These are phyloP conservation scores for Pichiaceae sp. DNA, from an alignment of 1,139 yeast species.

Conservation along the genomic window DNA sequence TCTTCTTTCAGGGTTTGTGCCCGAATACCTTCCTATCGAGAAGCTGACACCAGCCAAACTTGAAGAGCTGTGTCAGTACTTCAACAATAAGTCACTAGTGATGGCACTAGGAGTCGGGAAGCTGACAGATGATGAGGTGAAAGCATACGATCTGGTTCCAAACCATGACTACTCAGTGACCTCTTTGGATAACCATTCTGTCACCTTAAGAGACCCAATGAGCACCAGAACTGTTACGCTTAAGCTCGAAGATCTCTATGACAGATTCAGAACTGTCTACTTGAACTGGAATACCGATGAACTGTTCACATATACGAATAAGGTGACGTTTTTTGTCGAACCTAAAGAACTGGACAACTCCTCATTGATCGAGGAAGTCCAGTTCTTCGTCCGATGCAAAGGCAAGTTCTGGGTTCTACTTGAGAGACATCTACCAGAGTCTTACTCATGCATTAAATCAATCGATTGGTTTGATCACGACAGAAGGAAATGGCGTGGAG, in stretches of 20 bases:
- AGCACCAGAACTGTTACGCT: constrained; percentile 17
- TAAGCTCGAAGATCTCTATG: constrained; percentile 25
- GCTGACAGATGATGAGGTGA: constrained; percentile 31
- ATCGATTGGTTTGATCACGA: constrained; percentile 18
- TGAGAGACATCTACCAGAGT: constrained; percentile 26
- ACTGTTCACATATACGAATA: constrained; percentile 25
- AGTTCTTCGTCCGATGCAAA: constrained; percentile 36
- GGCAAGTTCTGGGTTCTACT: constrained; percentile 44
- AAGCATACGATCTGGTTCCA: constrained; percentile 35
- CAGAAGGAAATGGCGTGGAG: constrained; percentile 6
- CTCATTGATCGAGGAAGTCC: constrained; percentile 34
- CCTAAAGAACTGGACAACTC: not conserved
- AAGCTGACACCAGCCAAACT: constrained; percentile 21
- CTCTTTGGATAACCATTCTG: constrained; percentile 2
- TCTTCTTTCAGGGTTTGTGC: constrained; percentile 64
- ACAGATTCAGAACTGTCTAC: constrained; percentile 42
- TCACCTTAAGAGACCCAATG: not conserved
- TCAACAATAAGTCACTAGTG: constrained; percentile 24
- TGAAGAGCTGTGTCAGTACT: constrained; percentile 20
- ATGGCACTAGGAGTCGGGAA: constrained; percentile 67
- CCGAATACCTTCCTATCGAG: constrained; percentile 44
- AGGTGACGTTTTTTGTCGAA: constrained; percentile 25
- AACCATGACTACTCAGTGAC: constrained; percentile 65
- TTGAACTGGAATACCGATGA: constrained; percentile 54
- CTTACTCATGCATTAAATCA: constrained; percentile 3